Base-by-base conservation (phyloP, 2,329 filamentous ascomycete species). In the Aspergillus versicolor region DNA sequence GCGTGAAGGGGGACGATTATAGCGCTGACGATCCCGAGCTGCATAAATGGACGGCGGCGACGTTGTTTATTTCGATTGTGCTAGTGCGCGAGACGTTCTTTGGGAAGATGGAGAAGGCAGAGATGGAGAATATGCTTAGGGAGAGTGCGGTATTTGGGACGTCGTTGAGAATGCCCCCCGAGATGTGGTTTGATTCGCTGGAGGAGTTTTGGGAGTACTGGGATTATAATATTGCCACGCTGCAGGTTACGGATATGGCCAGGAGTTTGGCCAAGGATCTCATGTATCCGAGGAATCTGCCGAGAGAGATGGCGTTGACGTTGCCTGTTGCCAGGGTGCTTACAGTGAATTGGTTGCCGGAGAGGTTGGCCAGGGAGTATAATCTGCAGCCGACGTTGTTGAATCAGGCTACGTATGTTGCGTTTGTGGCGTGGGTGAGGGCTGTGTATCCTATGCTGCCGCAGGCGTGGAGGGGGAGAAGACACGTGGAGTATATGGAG, bases 31-130 rank as follows among this genome's bases (percentile, higher is more conserved):
- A 69, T 37, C 63, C 65, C 1, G 66, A 69, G 46, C 58, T 69
- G n/a, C 67, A 69, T 53, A 66, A 64, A 37, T 69, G 67, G 66
- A 69, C 64, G 2, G 68, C 66, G 2, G 68, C 68, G 4, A 70
- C 68, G 3, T 60, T 70, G 21, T 70, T 68, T 49, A 57, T 67
- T 21, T 57, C 61, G 8, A 56, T 68, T 2, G 48, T 67, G 8
- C 41, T 62, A n/a, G 67, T 68, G 13, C 62, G 64, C 38, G 67
- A 70, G 52, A 56, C 62, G 17, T 67, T 69, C 58, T 67, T 66
- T 56, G 61, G 64, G 13, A 37, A 56, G 19, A 42, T 64, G 45
- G 22, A 51, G 15, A 41, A 40, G 0, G 38, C 32, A 1, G 42
- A 59, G 22, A 59, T 52, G 49, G 61, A 61, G 12, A 30, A 42